Evolutionary conservation across 208 protist species (phyloP).

Genomic region (Leptomonas seymouri): DNA sequence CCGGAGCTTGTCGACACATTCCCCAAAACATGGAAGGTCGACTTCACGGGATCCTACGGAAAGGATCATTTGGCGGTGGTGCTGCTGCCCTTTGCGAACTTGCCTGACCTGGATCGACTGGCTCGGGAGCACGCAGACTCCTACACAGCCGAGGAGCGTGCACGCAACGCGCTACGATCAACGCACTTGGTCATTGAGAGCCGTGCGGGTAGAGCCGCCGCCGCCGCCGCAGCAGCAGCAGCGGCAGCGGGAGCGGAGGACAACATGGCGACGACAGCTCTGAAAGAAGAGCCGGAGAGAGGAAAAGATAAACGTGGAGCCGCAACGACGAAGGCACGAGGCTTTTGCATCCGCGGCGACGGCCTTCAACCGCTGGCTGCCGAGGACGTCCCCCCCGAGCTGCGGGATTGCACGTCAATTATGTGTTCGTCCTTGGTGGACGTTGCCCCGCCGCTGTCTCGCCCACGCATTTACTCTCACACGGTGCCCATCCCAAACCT

Average conservation of each 20-base stretch:
- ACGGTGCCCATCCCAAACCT: conserved; percentile 46
- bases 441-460: conserved; percentile 33
- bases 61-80: conserved; percentile 76
- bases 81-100: conserved; percentile 73
- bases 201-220: background rate
- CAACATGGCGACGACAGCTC: background rate
- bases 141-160: conserved; percentile 46
- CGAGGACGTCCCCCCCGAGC: conserved; percentile 15
- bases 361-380: conserved; percentile 27
- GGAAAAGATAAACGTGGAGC: background rate
- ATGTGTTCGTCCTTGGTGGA: conserved; percentile 43
- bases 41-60: conserved; percentile 58
- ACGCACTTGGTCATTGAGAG: conserved; percentile 45
- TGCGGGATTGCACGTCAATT: conserved; percentile 22
- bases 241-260: background rate
- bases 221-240: background rate
- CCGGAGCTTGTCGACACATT: conserved; percentile 57
- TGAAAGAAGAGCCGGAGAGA: background rate
- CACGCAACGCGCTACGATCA: conserved; percentile 22
- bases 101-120: conserved; percentile 39
- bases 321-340: background rate
- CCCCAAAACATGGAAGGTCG: conserved; percentile 64
- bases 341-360: conserved; percentile 48
- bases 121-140: conserved; percentile 22
- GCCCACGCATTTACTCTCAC: conserved; percentile 70